Percentiles rank a stretch among this genome's conserved stretches.
Conservation (phyloP, 192 early-diverging fungal genomes). For the Piromyces sp. region DNA sequence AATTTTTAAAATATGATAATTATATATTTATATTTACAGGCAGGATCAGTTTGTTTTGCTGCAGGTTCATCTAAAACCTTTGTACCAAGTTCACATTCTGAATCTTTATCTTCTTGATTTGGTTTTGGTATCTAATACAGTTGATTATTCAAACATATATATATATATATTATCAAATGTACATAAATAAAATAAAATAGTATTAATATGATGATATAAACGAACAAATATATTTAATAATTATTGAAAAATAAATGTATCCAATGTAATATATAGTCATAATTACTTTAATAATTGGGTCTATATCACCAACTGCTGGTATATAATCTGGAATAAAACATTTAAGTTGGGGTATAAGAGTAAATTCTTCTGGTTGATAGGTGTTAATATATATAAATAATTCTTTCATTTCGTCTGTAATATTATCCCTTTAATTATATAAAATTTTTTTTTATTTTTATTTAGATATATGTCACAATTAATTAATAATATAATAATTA, state of each 20-base stretch:
- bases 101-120: conserved; percentile 19
- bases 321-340: conserved; percentile 41
- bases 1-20: too few relatives aligned
- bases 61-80: conserved; percentile 28
- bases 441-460: neutral
- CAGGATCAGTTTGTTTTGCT: conserved; percentile 27
- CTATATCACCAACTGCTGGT: conserved; percentile 44
- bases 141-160: too few relatives aligned
- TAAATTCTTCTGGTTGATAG: conserved; percentile 33
- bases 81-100: conserved; percentile 13
- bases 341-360: conserved; percentile 29
- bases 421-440: conserved; percentile 1
- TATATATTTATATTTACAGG: conserved; percentile 9
- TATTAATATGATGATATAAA: too few relatives aligned
- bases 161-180: too few relatives aligned
- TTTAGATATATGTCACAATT: too few relatives aligned
- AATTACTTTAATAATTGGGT: conserved; percentile 45
- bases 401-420: conserved; percentile 20
- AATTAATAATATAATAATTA: too few relatives aligned
- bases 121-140: conserved; percentile 23
- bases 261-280: too few relatives aligned
- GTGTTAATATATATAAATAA: conserved; percentile 28
- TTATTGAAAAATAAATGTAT: too few relatives aligned
- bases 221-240: too few relatives aligned
- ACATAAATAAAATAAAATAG: too few relatives aligned